These are phyloP conservation scores for Mediolabrus comicus DNA, from an alignment of 108 stramenopile species.

Conservation along the genomic window DNA sequence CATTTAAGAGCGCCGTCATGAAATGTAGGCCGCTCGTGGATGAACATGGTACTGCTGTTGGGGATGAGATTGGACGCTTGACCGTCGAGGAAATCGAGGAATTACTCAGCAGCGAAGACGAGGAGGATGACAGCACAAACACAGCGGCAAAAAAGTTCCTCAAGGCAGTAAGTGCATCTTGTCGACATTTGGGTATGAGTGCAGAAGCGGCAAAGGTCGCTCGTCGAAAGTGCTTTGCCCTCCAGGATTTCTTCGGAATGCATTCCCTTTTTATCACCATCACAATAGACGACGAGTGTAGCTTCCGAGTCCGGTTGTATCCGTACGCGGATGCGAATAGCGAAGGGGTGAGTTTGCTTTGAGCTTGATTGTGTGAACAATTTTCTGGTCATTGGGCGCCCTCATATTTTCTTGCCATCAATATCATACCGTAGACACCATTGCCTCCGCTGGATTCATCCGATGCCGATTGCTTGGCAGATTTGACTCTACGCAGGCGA, in stretches of 20 bases:
- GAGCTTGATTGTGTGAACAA: not conserved
- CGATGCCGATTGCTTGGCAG: conserved; percentile 13
- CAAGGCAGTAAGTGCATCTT: conserved; percentile 15
- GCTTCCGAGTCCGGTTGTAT: conserved; percentile 13
- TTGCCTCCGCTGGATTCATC: conserved; percentile 4
- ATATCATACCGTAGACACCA: not conserved
- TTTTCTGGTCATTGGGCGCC: not conserved
- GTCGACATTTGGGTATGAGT: conserved; percentile 15
- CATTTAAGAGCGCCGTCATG: not conserved
- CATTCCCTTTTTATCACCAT: conserved; percentile 14
- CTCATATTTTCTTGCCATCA: not conserved
- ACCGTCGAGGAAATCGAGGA: not conserved
- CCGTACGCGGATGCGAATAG: conserved; percentile 1
- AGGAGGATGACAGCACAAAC: too few relatives aligned
- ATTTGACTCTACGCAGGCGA: conserved; percentile 7
- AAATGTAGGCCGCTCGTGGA: not conserved
- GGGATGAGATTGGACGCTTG: not conserved
- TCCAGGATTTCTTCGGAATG: conserved; percentile 24
- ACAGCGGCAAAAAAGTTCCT: not conserved
- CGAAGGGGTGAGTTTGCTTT: conserved; percentile 12
- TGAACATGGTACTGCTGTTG: not conserved
- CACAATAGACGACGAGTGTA: conserved; percentile 19
- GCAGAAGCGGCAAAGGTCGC: conserved; percentile 15
- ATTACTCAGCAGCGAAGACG: too few relatives aligned
- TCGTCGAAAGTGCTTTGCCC: conserved; percentile 9